These are phyloP conservation scores for Zizania latifolia DNA, from an alignment of 176 grass and related monocot genomes.

Conservation along the genomic window DNA sequence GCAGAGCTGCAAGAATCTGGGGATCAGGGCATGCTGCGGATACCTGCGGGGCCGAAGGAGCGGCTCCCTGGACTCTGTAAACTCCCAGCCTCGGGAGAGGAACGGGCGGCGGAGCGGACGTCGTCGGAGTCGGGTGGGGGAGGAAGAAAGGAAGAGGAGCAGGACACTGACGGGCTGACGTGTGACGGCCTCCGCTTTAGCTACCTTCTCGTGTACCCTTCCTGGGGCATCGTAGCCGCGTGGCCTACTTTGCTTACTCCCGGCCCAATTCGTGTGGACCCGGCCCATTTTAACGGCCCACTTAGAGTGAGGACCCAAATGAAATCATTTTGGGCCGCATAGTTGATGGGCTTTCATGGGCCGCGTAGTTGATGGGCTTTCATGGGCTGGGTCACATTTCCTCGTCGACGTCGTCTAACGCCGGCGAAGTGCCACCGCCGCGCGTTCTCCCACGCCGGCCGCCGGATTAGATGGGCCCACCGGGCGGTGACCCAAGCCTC, in stretches of 20 bases:
- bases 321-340: too few relatives aligned
- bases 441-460: too few relatives aligned
- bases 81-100: not conserved
- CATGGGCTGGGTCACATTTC: too few relatives aligned
- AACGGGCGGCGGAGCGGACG: conserved; percentile 10
- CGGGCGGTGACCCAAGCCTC: not conserved
- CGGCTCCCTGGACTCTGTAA: not conserved
- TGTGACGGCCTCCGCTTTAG: not conserved
- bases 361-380: not conserved
- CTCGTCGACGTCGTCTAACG: too few relatives aligned
- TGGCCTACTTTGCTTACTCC: not conserved
- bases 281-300: not conserved
- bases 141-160: conserved; percentile 19
- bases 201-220: not conserved
- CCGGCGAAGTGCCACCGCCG: too few relatives aligned
- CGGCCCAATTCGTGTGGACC: not conserved
- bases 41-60: conserved; percentile 7
- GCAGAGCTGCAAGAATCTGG: not conserved
- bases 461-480: not conserved
- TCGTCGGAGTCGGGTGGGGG: conserved; percentile 16
- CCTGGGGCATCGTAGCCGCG: not conserved
- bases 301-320: not conserved
- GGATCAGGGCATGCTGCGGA: not conserved
- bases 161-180: conserved; percentile 26
- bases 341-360: not conserved